phyloP scores from a whole-genome alignment of 176 grass and related monocot species.

The Oryza longistaminata region DNA sequence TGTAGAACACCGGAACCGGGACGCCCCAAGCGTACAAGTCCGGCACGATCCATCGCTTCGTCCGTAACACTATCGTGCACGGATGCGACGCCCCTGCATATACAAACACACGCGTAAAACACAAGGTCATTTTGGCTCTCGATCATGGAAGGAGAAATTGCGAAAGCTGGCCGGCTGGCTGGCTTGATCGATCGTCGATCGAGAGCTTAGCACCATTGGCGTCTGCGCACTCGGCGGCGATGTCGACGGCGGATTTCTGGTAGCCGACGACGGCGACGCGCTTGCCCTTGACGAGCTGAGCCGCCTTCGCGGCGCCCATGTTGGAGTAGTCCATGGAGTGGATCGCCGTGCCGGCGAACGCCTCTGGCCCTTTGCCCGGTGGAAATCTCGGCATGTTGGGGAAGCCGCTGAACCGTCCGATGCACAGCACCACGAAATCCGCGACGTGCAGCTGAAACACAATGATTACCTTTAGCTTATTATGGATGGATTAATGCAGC shows the following conservation, averaged over 20 bases:
- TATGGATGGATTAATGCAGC: no score
- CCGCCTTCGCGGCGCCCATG: slow-evolving; percentile 18
- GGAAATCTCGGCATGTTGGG: background rate
- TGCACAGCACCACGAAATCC: slow-evolving; percentile 8
- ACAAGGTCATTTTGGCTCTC: background rate
- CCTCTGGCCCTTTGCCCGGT: background rate
- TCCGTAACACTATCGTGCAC: slow-evolving; percentile 54
- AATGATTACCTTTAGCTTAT: no score
- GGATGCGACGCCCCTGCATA: slow-evolving; percentile 35
- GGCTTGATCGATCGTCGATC: background rate
- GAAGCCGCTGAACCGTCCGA: background rate
- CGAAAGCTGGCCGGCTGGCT: no score
- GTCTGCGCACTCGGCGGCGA: slow-evolving; percentile 39
- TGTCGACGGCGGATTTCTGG: slow-evolving; percentile 46
- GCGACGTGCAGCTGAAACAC: background rate
- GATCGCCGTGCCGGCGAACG: background rate
- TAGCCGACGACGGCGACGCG: slow-evolving; percentile 41
- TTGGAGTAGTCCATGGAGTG: slow-evolving; percentile 23
- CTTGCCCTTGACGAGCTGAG: slow-evolving; percentile 30
- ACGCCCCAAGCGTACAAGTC: slow-evolving; percentile 39
- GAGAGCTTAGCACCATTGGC: slow-evolving; percentile 31
- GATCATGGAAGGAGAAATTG: no score
- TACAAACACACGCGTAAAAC: background rate
- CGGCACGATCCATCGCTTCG: slow-evolving; percentile 41
- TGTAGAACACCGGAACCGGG: background rate